Base-by-base conservation (phyloP, 148 eudicot species). In the Silene conica region DNA sequence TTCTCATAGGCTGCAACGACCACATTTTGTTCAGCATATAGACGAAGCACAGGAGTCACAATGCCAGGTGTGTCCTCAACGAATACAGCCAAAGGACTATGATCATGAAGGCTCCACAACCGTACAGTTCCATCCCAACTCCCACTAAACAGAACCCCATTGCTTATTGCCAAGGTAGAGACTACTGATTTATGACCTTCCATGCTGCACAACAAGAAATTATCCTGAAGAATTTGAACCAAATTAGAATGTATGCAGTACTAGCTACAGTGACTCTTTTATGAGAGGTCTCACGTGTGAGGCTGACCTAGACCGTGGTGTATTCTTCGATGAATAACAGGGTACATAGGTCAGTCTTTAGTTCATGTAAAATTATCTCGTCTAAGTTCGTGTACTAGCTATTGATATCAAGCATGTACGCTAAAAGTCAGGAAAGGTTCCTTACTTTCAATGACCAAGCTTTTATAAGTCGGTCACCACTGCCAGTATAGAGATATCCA, bases 121-220 rank as follows among this genome's bases (percentile, higher is more conserved):
- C 97, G 85, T 7, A 94, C 88, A 25, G 93, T 89, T 65, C 98
- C 91, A 81, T 94, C 98, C 95, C 95, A 91, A 77, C 98, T 91
- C 74, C 97, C 98, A 57, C 98, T 94, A 71, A 86, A 93, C 8
- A 93, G 90, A 80, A 93, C 86, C 70, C 90, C 92, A 70, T 77
- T 78, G 73, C 79, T 83, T 75, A 88, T 83, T 48, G 86, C 85
- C 78, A 93, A 75, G 7, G 88, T 56, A 58, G 92, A 91, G 38
- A 93, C 98, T 63, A 91, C 95, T 48, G 98, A 88, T 70, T 84
- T 93, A 80, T 93, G 98, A 69, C 97, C 98, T 68, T 80, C 87
- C 97, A 91, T 91, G 10, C 80, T 81, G 83, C 85, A 85, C 25
- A 85, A 62, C n/a, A 93, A 61, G 21, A 82, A 83, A 76, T 82